Conservation (phyloP, 176 grass and related monocot genomes). For the Raddia distichophylla region DNA sequence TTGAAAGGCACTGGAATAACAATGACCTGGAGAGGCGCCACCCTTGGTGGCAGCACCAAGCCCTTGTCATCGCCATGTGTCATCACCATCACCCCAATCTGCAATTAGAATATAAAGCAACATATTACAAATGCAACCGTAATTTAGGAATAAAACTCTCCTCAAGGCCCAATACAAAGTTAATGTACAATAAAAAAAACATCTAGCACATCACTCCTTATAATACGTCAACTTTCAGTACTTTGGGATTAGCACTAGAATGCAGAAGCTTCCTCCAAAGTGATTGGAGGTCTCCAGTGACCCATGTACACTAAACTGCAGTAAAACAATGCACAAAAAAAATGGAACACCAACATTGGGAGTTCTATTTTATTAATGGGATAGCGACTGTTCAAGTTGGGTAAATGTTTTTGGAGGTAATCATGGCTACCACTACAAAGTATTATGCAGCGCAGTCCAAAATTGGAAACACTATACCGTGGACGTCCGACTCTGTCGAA, state of each 20-base stretch:
- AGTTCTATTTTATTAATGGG: neutral
- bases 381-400: neutral
- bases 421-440: neutral
- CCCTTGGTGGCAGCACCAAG: constrained; percentile 87
- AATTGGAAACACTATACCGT: neutral
- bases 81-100: constrained; percentile 97
- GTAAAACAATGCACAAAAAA: neutral
- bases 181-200: neutral
- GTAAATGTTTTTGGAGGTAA: neutral
- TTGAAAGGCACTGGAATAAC: constrained; percentile 92
- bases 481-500: too few species aligned
- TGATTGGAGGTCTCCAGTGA: neutral
- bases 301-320: neutral
- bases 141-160: constrained; percentile 9
- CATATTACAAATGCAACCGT: constrained; percentile 14
- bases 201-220: neutral
- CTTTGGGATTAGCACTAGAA: neutral
- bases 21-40: constrained; percentile 82
- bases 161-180: neutral
- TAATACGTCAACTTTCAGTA: neutral
- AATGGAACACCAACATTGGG: neutral
- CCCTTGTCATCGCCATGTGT: constrained; percentile 96
- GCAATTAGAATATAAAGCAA: constrained; percentile 14
- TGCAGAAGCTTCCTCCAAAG: neutral
- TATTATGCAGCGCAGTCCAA: constrained; percentile 2